phyloP scores from a whole-genome alignment of 768 basidiomycete species.

The Pisolithus microcarpus region DNA sequence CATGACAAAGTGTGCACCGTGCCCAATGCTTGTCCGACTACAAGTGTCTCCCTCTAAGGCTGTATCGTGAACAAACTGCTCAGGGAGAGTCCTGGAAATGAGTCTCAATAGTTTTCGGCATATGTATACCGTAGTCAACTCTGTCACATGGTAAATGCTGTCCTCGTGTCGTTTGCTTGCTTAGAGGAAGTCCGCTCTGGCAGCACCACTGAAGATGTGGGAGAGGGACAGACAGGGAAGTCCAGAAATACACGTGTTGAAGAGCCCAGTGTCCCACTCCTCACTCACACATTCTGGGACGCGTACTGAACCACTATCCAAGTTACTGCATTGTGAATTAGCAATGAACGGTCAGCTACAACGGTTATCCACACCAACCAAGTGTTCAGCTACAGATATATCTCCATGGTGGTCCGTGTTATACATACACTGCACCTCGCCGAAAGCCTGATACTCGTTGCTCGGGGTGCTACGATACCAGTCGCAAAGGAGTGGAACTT shows the following conservation, averaged over 20 bases:
- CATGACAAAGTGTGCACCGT: too few species aligned
- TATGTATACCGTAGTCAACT: constrained; percentile 29
- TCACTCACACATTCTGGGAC: too few species aligned
- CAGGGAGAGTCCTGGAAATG: constrained; percentile 35
- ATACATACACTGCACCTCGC: neutral
- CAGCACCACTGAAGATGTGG: constrained; percentile 44
- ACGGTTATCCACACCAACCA: neutral
- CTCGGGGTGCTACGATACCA: constrained; percentile 9
- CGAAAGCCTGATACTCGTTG: too few species aligned
- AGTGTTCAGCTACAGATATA: constrained; percentile 4
- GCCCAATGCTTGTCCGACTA: too few species aligned
- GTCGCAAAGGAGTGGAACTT: constrained; percentile 4
- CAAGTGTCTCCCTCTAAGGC: constrained; percentile 1
- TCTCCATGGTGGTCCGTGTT: constrained; percentile 2
- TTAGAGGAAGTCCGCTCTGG: constrained; percentile 41
- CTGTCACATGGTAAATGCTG: constrained; percentile 75
- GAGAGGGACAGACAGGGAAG: constrained; percentile 43
- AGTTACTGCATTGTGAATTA: neutral
- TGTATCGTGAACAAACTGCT: constrained; percentile 23
- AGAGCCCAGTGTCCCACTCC: too few species aligned
- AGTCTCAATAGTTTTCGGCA: constrained; percentile 16
- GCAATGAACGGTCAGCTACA: neutral
- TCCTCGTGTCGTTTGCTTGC: constrained; percentile 66
- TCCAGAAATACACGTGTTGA: constrained; percentile 17
- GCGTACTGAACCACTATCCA: too few species aligned